Evolutionary conservation across 352 stramenopile genomes (phyloP), one percentile per base, ranked within the genome.

Genomic region (Globisporangium iwayamae): DNA sequence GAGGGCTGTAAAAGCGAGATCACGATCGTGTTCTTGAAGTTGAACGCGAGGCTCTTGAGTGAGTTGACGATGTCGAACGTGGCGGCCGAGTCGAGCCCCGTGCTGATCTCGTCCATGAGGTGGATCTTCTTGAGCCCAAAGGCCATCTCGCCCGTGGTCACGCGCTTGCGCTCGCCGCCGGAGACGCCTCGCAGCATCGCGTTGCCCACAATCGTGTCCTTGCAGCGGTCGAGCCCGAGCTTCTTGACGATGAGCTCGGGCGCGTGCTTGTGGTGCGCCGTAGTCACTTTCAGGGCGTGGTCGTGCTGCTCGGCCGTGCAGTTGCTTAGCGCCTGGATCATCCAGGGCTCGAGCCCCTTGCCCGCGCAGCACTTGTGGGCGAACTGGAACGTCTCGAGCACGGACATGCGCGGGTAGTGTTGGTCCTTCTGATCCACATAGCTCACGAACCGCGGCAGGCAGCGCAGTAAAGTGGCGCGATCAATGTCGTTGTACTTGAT

Each of bases 381-480:
- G 69, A 98, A 98, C 46, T 89, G 75, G 43, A 98, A 91, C 3
- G 93, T 98, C 66, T 98, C 95, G 25, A 90, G 71, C 1, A 98
- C 96, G 0, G 92, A 98, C 20, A 98, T 72, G 18, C 78, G 71
- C 16, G 94, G 78, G 43, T 89, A 80, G 77, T 98, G 94, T 38
- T 80, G 62, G 65, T 98, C 94, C n/a, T 81, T 77, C 58, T 88
- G 79, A 56, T 83, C 71, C 2, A 75, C 73, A 52, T 87, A 86
- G 0, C 57, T 59, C 16, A 81, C 74, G 50, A 80, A 70, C 5
- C 72, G 65, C 3, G 76, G 75, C 18, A 85, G 38, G 1, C 58
- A 53, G 22, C 53, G 10, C 11, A 80, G 41, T 16, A 85, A 6
- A n/a, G 67, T 39, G 0, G 51, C 43, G 47, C 73, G 70, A 8